Evolutionary conservation across 768 basidiomycete species (phyloP), one percentile per base, ranked within the genome.

Genomic region (Thelephora aurantiotincta): DNA sequence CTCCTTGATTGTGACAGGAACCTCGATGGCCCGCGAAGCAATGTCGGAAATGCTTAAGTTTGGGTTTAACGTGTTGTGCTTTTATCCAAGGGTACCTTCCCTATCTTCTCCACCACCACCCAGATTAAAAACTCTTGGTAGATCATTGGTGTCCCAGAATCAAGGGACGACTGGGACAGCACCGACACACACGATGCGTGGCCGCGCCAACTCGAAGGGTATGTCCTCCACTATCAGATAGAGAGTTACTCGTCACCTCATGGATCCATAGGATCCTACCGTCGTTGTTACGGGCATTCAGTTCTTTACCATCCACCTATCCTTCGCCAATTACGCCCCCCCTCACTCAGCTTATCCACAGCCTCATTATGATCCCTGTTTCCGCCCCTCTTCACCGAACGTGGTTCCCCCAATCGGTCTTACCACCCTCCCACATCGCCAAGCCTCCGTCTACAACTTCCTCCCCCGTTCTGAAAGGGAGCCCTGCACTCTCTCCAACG

Each of bases 11-110:
- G 67, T 77, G 36, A 63, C 66, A 35, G 72, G 77, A 49, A 57
- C 70, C 16, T 68, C 72, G 51, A 68, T 76, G 65, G 68, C 77
- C 26, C 72, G 71, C 54, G 85, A 88, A 48, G 88, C 91, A 2
- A 72, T 84, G 66, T 72, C 75, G 3, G 92, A 97, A 61, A 59
- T 91, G 20, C 71, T 97, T 48, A 97, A 97, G 58, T 70, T 91
- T 43, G 68, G 75, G 2, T 92, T 88, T 63, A 92, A 94, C 60
- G 60, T 94, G 26, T 67, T 89, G 45, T 60, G 78, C 36, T 82
- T 85, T 58, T 91, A 88, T 62, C 88, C 88, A 4, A 87, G 80
- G 68, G 84, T 83, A 41, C 26, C 65, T 59, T 6, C 14, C 5
- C 34, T 52, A 47, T 26, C 6, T 38, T 23, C 16, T 43, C 12